Evolutionary conservation across 257 asterid species (phyloP), one percentile per base, ranked within the genome.

Genomic region (Solanum chaucha): DNA sequence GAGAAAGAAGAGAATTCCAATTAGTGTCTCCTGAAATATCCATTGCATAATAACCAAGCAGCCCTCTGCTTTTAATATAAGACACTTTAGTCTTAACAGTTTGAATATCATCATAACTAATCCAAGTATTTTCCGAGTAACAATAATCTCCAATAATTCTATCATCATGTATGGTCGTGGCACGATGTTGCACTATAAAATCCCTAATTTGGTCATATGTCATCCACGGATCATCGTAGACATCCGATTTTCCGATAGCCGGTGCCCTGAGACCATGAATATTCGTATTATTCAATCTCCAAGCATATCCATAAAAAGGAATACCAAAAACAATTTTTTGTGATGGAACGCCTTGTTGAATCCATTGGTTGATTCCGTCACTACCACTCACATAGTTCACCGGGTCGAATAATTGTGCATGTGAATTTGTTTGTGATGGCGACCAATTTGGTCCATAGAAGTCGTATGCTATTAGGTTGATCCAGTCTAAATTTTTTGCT

Each of bases 51-150:
- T 75, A 75, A 26, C 96, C 96, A 24, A 90, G 95, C 82, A 93
- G 20, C 30, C 92, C 91, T 20, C 70, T 89, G 40, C 86, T 89
- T 85, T 91, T 91, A 9, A 93, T 92, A 55, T 81, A 92, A 10
- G 86, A 13, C 89, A 89, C 95, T 83, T 93, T 93, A 3, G 89
- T 46, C 2, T 87, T 17, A 35, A 93, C 85, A 10, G 88, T 20
- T 64, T 90, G 87, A 14, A 46, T 68, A 67, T 89, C 94, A 30
- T 93, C 96, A 30, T 85, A 93, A 2, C 94, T 92, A 4, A 93
- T 91, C 94, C 93, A 93, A 0, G 92, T 89, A 3, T 89, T 90
- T 22, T 92, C 94, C 3, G 92, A 32, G 38, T 88, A 91, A 85
- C 93, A 91, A 64, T 93, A 93, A 85, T 93, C 82, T 10, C 91